Evolutionary conservation across 2,329 filamentous ascomycete species (phyloP).

Genomic region (Cyphellophora europaea): DNA sequence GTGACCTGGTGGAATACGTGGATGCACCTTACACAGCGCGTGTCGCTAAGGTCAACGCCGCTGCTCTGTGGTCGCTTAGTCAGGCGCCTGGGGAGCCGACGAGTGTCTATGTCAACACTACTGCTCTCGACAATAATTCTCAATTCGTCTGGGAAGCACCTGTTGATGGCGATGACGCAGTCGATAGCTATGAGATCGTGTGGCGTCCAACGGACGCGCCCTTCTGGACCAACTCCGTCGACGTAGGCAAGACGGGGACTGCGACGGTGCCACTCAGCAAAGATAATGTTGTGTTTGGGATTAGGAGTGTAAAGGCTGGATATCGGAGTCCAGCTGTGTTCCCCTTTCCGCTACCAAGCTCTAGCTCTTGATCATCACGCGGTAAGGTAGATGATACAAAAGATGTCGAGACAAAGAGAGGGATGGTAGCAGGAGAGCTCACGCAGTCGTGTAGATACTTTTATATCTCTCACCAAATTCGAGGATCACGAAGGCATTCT

Average conservation of each 20-base stretch:
- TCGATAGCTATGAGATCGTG: constrained; percentile 46
- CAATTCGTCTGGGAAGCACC: constrained; percentile 37
- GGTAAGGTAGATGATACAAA: too few relatives aligned
- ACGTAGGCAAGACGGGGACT: constrained; percentile 38
- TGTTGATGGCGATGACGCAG: constrained; percentile 25
- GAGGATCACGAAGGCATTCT: too few relatives aligned
- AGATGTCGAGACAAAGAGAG: too few relatives aligned
- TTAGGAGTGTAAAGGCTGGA: constrained; percentile 44
- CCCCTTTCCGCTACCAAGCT: constrained; percentile 27
- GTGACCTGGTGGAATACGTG: constrained; percentile 48
- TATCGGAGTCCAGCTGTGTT: constrained; percentile 41
- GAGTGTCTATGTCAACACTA: constrained; percentile 42
- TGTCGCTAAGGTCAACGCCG: constrained; percentile 46
- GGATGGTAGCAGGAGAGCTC: too few relatives aligned
- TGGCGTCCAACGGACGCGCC: constrained; percentile 44
- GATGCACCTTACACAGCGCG: constrained; percentile 47
- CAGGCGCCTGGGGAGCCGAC: constrained; percentile 40
- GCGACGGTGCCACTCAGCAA: constrained; percentile 43
- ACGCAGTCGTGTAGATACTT: too few relatives aligned
- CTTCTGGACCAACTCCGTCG: constrained; percentile 40
- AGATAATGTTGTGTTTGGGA: constrained; percentile 50
- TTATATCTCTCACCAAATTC: too few relatives aligned
- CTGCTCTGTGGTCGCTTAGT: constrained; percentile 45
- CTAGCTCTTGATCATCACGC: too few relatives aligned
- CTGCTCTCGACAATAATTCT: constrained; percentile 39